Evolutionary conservation across 2,329 filamentous ascomycete genomes (phyloP).

Genomic region (Cercospora sp.): DNA sequence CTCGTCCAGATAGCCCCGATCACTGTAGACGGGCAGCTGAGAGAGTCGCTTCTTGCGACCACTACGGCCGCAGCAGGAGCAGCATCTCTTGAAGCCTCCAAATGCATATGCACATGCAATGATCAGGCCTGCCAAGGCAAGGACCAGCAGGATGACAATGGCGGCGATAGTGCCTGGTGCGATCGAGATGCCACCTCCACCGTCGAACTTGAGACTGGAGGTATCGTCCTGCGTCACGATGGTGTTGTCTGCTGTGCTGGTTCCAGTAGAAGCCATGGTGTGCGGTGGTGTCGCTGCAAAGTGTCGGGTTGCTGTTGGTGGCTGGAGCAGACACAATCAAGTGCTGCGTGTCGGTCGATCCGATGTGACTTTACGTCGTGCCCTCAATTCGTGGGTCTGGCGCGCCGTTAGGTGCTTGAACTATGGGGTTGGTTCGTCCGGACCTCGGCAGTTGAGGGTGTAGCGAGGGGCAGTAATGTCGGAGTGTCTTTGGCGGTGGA

Average conservation of each 20-base stretch:
- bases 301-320: background rate
- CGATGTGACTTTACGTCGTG: background rate
- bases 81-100: slow-evolving; percentile 15
- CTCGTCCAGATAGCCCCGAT: slow-evolving; percentile 18
- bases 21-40: slow-evolving; percentile 11
- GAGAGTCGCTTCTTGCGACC: slow-evolving; percentile 13
- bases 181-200: slow-evolving; percentile 7
- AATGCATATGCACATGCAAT: slow-evolving; percentile 14
- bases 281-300: background rate
- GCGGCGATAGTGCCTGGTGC: slow-evolving; percentile 7
- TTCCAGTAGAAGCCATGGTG: slow-evolving; percentile 2
- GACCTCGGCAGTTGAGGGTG: slow-evolving; percentile 8
- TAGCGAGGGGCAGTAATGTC: background rate
- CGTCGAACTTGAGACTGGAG: slow-evolving; percentile 2
- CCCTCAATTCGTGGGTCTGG: background rate
- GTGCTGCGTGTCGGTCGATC: background rate
- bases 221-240: slow-evolving; percentile 8
- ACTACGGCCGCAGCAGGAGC: slow-evolving; percentile 12
- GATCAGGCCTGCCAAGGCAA: slow-evolving; percentile 8
- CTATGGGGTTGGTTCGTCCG: background rate
- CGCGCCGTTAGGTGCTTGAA: slow-evolving; percentile 11
- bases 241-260: background rate
- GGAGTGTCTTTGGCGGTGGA: background rate
- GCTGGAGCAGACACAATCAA: background rate
- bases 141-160: slow-evolving; percentile 12